phyloP scores from a whole-genome alignment of 2,329 filamentous ascomycete species.

The Cercospora zeae-maydis region DNA sequence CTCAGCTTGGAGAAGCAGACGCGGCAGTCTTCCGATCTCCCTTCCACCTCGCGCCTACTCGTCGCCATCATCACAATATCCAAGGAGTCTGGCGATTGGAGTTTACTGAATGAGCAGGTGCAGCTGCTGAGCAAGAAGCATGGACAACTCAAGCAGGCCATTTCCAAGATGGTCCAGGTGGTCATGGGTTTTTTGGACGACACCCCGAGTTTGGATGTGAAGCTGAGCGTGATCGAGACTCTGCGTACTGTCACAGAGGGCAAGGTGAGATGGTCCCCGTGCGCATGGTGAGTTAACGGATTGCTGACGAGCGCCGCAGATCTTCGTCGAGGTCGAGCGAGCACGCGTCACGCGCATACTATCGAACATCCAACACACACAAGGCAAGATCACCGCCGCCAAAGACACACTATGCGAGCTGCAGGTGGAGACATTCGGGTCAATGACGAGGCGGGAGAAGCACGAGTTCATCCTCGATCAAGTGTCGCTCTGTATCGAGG shows the following conservation, averaged over 20 bases:
- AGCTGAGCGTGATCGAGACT: constrained; percentile 91
- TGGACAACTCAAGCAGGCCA: constrained; percentile 98
- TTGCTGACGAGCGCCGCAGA: constrained; percentile 48
- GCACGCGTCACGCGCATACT: constrained; percentile 92
- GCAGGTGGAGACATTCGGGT: constrained; percentile 97
- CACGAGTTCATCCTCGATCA: constrained; percentile 97
- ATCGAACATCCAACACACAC: constrained; percentile 94
- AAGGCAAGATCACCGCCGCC: constrained; percentile 86
- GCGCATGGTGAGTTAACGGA: background rate
- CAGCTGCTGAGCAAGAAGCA: constrained; percentile 97
- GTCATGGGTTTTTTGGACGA: constrained; percentile 89
- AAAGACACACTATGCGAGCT: constrained; percentile 93
- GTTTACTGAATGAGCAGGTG: constrained; percentile 92
- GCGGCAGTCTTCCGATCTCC: constrained; percentile 93
- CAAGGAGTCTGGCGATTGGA: constrained; percentile 91
- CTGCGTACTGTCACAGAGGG: constrained; percentile 94
- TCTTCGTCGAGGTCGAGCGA: constrained; percentile 97
- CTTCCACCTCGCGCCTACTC: constrained; percentile 86
- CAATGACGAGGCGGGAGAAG: constrained; percentile 96
- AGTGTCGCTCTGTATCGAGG: constrained; percentile 91
- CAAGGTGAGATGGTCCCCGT: constrained; percentile 57
- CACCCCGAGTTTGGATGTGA: constrained; percentile 79
- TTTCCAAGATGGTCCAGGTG: constrained; percentile 97
- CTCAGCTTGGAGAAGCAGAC: constrained; percentile 91
- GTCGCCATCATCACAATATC: constrained; percentile 88